Conservation (phyloP, 2,329 filamentous ascomycete species). For the Nemania sp. region DNA sequence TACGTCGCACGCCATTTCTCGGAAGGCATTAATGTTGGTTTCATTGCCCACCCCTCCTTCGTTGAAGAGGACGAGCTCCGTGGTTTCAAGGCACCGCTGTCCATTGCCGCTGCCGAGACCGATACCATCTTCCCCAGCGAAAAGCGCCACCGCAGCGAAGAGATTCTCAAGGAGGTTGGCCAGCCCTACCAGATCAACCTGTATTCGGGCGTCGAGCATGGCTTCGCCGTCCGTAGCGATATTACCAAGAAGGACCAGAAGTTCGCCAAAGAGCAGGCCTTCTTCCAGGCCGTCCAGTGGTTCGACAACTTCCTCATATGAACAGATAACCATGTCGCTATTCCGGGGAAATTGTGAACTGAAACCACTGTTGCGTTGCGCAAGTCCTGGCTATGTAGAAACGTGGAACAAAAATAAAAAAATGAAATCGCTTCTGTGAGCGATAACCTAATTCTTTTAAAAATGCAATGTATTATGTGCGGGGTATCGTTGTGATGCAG, state of each 20-base stretch:
- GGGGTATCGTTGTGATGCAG: constrained; percentile 7
- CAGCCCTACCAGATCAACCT: constrained; percentile 77
- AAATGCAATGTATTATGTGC: neutral
- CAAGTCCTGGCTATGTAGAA: neutral
- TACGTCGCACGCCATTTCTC: constrained; percentile 72
- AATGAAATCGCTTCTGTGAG: too few relatives aligned
- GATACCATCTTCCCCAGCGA: constrained; percentile 68
- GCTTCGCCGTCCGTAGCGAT: constrained; percentile 75
- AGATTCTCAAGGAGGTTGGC: constrained; percentile 60
- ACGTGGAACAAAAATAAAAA: neutral
- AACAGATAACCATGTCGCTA: neutral
- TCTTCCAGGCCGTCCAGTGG: constrained; percentile 77
- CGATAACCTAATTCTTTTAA: too few relatives aligned
- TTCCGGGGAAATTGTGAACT: constrained; percentile 21
- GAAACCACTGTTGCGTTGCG: neutral
- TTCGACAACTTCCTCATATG: constrained; percentile 57
- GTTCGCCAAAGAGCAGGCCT: constrained; percentile 81
- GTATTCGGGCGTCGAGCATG: constrained; percentile 72
- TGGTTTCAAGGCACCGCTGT: constrained; percentile 68
- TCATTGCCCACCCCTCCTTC: constrained; percentile 77
- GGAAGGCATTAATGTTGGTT: constrained; percentile 70
- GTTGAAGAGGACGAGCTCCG: constrained; percentile 69
- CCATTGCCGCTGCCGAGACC: constrained; percentile 67
- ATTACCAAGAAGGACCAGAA: constrained; percentile 58
- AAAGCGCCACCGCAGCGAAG: constrained; percentile 67